Base-by-base conservation (phyloP, 2,329 filamentous ascomycete species). In the Cytospora chrysosperma region DNA sequence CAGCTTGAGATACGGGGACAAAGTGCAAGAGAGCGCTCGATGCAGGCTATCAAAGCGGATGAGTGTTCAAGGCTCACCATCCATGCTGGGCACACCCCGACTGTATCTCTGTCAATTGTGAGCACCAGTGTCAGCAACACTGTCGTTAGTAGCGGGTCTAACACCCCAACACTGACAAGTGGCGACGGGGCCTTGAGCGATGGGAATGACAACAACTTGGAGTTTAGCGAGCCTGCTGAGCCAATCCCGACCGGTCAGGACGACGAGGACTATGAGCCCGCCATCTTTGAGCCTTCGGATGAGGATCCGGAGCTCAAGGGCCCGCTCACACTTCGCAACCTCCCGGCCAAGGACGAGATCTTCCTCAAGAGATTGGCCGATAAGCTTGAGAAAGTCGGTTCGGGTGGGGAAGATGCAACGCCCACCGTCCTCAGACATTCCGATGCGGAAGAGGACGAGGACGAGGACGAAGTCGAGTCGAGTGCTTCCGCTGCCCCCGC, bases 71-170 rank as follows among this genome's bases (percentile, higher is more conserved):
- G 85, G 52, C 79, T 87, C 49, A 86, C 80, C 0, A 84, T 88
- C 80, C 82, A 88, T 71, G 85, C 85, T 24, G 85, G 85, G 1
- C 85, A 88, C 72, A 88, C 85, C 1, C 85, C 85, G 8, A 87
- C 80, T 57, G 85, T 87, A 70, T 85, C 84, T 1, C 74, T 86
- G 13, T 85, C 85, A 5, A 72, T 81, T 2, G 74, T 75, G 10
- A 77, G 77, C 15, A 80, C 80, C 2, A 76, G 73, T 13, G 73
- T 70, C 19, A 69, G 72, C 9, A 79, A 79, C 37, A 76, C 75
- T 17, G 74, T 75, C 47, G 73, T 70, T 63, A 78, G 76, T 64
- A 78, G 75, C 54, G 78, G 78, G 37, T 71, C 75, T 17, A 73
- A 73, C 51, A 80, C 79, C 2, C 77, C 77, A 13, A 77, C 69